Conservation (phyloP, 1,139 yeast species). For the Debaryomycetaceae sp. region DNA sequence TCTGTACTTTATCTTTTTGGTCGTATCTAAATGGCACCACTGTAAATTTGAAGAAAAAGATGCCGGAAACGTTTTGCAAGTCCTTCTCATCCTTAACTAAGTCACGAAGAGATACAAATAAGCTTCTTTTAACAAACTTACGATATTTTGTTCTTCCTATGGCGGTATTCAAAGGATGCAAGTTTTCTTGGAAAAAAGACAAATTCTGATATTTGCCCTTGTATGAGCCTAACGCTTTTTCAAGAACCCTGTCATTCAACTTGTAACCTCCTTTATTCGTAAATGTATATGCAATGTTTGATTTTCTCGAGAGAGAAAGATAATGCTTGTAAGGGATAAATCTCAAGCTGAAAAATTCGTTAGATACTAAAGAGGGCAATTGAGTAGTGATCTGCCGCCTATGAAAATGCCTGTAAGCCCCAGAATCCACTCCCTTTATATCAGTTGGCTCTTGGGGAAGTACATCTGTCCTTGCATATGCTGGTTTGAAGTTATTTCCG, state of each 20-base stretch:
- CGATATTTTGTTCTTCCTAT: slow-evolving; percentile 28
- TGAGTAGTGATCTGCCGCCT: slow-evolving; percentile 11
- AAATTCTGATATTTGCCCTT: slow-evolving; percentile 24
- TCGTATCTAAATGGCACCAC: slow-evolving; percentile 34
- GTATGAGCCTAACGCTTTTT: slow-evolving; percentile 19
- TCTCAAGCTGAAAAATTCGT: slow-evolving; percentile 22
- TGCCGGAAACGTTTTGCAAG: slow-evolving; percentile 26
- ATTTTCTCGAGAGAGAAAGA: slow-evolving; percentile 29
- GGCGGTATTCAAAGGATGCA: slow-evolving; percentile 33
- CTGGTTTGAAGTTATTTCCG: slow-evolving; percentile 7
- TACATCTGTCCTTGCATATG: slow-evolving; percentile 3
- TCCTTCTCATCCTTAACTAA: slow-evolving; percentile 11
- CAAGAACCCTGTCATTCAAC: slow-evolving; percentile 26
- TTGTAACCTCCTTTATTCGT: slow-evolving; percentile 27
- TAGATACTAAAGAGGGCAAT: slow-evolving; percentile 20
- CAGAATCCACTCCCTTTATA: slow-evolving; percentile 36
- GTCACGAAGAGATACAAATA: slow-evolving; percentile 19
- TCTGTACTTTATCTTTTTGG: slow-evolving; percentile 27
- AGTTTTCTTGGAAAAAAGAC: slow-evolving; percentile 22
- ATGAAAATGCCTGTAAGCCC: slow-evolving; percentile 17
- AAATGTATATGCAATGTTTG: slow-evolving; percentile 38
- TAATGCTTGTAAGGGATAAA: slow-evolving; percentile 30
- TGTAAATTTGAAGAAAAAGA: slow-evolving; percentile 38
- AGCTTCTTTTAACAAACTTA: slow-evolving; percentile 21
- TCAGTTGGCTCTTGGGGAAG: slow-evolving; percentile 31